Evolutionary conservation across 2,329 filamentous ascomycete genomes (phyloP).

Genomic region (Fusarium chlamydosporum): DNA sequence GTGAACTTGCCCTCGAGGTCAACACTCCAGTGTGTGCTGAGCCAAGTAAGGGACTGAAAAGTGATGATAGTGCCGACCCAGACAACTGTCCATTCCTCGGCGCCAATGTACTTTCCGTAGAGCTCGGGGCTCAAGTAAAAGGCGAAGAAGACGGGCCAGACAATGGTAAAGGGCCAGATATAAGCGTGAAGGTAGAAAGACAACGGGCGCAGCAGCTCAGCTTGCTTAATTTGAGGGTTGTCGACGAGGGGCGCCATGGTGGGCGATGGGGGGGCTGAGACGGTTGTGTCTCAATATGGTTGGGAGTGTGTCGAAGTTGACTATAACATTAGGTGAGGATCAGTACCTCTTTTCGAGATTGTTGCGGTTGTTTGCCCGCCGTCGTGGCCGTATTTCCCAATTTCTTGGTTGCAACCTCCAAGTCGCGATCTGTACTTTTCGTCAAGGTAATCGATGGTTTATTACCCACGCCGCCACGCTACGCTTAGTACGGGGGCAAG

Average conservation of each 20-base stretch:
- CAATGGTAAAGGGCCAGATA: conserved; percentile 90
- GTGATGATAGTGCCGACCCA: conserved; percentile 92
- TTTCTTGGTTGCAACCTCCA: conserved; percentile 40
- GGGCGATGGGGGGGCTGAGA: conserved; percentile 38
- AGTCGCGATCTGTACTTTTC: conserved; percentile 53
- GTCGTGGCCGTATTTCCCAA: conserved; percentile 33
- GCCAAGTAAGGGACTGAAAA: conserved; percentile 88
- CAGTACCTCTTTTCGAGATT: conserved; percentile 10
- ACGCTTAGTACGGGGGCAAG: conserved; percentile 19
- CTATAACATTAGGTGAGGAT: conserved; percentile 18
- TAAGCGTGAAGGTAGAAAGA: conserved; percentile 87
- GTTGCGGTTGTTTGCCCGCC: conserved; percentile 30
- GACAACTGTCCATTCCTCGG: conserved; percentile 98
- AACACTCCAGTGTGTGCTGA: conserved; percentile 98
- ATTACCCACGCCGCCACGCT: conserved; percentile 31
- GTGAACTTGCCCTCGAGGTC: conserved; percentile 87
- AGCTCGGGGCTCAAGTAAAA: conserved; percentile 86
- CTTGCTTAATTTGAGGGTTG: conserved; percentile 88
- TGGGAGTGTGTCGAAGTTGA: background rate
- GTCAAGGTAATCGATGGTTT: conserved; percentile 40
- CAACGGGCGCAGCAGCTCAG: conserved; percentile 89
- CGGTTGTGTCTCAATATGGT: conserved; percentile 28
- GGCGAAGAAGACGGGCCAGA: conserved; percentile 93
- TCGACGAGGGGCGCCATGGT: conserved; percentile 86
- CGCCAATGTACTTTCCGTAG: conserved; percentile 92